Evolutionary conservation across 768 basidiomycete genomes (phyloP).

Genomic region (Tricholoma sp.): DNA sequence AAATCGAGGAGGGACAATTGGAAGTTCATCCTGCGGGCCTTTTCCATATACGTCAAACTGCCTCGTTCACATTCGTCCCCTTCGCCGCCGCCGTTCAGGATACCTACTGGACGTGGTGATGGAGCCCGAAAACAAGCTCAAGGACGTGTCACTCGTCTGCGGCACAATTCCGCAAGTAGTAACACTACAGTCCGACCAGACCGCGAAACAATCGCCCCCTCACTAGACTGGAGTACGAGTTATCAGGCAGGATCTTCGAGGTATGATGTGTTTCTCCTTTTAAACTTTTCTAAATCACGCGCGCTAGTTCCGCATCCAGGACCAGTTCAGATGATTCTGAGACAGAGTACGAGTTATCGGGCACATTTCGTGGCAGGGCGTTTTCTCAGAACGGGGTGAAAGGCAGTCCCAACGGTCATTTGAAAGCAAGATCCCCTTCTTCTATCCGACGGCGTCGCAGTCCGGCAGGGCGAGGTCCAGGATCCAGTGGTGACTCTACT

Average conservation of each 20-base stretch:
- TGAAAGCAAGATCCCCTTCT: slow-evolving; percentile 20
- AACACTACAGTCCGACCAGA: slow-evolving; percentile 18
- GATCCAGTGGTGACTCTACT: slow-evolving; percentile 35
- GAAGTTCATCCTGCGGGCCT: background rate
- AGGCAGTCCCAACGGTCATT: slow-evolving; percentile 17
- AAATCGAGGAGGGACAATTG: background rate
- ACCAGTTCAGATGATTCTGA: slow-evolving; percentile 53
- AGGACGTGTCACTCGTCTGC: slow-evolving; percentile 29
- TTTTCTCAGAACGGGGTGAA: slow-evolving; percentile 24
- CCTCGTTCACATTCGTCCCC: slow-evolving; percentile 77
- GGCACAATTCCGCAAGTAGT: slow-evolving; percentile 25
- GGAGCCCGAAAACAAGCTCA: slow-evolving; percentile 30
- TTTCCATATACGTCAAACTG: slow-evolving; percentile 47
- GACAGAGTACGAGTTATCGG: slow-evolving; percentile 45
- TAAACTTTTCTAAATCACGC: background rate
- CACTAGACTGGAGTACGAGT: slow-evolving; percentile 76
- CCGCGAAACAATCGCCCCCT: slow-evolving; percentile 18
- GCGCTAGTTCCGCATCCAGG: slow-evolving; percentile 43
- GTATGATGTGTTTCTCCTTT: slow-evolving; percentile 30
- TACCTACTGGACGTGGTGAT: slow-evolving; percentile 48
- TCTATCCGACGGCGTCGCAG: slow-evolving; percentile 24
- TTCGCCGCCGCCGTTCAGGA: slow-evolving; percentile 60
- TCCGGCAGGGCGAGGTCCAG: slow-evolving; percentile 18
- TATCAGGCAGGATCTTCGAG: slow-evolving; percentile 84
- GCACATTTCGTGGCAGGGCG: slow-evolving; percentile 39